Conservation (phyloP, 306 rosid genomes). For the Ceratonia siliqua region DNA sequence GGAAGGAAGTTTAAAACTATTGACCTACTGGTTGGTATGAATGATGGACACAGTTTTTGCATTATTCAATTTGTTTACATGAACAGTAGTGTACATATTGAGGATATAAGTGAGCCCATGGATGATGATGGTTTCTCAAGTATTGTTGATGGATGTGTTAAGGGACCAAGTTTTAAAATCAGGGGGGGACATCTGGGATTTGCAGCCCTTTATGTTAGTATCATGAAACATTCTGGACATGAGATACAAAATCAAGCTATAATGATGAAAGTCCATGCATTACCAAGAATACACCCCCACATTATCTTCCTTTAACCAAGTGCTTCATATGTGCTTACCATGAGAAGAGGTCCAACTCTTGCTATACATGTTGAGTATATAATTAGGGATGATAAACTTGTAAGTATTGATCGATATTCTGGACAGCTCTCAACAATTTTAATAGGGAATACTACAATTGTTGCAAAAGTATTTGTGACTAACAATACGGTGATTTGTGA, state of each 20-base stretch:
- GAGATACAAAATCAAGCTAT: slow-evolving; percentile 68
- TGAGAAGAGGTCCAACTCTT: slow-evolving; percentile 85
- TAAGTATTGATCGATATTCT: slow-evolving; percentile 63
- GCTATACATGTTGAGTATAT: slow-evolving; percentile 69
- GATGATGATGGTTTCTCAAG: slow-evolving; percentile 47
- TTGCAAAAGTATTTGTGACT: slow-evolving; percentile 56
- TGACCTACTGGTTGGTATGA: slow-evolving; percentile 68
- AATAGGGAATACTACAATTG: slow-evolving; percentile 71
- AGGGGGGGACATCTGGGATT: slow-evolving; percentile 73
- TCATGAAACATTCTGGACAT: slow-evolving; percentile 64
- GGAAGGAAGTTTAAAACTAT: slow-evolving; percentile 71
- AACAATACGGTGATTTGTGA: slow-evolving; percentile 62
- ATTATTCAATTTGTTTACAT: slow-evolving; percentile 80
- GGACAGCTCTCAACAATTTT: slow-evolving; percentile 72
- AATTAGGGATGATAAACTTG: slow-evolving; percentile 64
- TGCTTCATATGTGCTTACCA: slow-evolving; percentile 74
- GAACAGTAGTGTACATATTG: slow-evolving; percentile 76
- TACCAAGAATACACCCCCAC: slow-evolving; percentile 69
- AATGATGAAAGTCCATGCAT: slow-evolving; percentile 84
- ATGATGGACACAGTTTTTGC: slow-evolving; percentile 70
- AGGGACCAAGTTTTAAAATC: slow-evolving; percentile 60
- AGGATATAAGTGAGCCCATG: slow-evolving; percentile 75
- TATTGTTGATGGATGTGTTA: slow-evolving; percentile 46
- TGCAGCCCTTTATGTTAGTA: slow-evolving; percentile 76
- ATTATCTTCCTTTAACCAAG: slow-evolving; percentile 81